Evolutionary conservation across 1,284 basidiomycete genomes (phyloP), one percentile per base, ranked within the genome.

Genomic region (Chondrostereum purpureum): DNA sequence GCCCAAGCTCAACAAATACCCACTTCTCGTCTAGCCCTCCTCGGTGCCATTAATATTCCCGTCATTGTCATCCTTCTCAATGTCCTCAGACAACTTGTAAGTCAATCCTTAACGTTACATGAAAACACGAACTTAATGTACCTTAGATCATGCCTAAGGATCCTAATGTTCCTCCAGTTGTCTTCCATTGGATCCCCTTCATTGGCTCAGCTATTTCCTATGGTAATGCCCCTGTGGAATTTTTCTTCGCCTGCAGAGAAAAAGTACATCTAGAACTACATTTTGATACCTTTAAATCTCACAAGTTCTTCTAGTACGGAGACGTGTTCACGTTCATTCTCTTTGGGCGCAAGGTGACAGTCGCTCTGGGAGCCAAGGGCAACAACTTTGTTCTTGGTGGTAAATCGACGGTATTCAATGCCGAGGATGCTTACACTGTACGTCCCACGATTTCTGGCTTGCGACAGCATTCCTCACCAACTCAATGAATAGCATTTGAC

Each of bases 341-440:
- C 6, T 70, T 98, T 37, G 95, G 95, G 37, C 81, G 92, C 49
- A 82, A 80, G 45, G 80, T 98, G 54, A 98, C 95, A 0, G 94
- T 95, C 45, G 87, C 92, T 1, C 76, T 99, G 19, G 91, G 94
- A 27, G 75, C 92, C 33, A 89, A 90, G 63, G 96, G 96, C 19
- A 95, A 90, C 65, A 94, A 98, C 69, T 86, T 98, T 53, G 74
- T 98, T 48, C 78, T 99, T 22, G 95, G 96, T 49, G 96, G 95
- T 36, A 95, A 94, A 68, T 81, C 92, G 36, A 83, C 83, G 2
- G 83, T 92, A 37, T 85, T 99, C 49, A 95, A 88, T 36, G 96
- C 96, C 1, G 96, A 99, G 67, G 92, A 95, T 52, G 95, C 93
- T 5, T 99, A 99, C 66, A 93, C 86, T 21, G 90, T 91, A 57